Percentiles rank a stretch among this genome's conserved stretches.
These are phyloP conservation scores for Boeremia lycopersici DNA, from an alignment of 2,329 filamentous ascomycete species.

Conservation along the genomic window DNA sequence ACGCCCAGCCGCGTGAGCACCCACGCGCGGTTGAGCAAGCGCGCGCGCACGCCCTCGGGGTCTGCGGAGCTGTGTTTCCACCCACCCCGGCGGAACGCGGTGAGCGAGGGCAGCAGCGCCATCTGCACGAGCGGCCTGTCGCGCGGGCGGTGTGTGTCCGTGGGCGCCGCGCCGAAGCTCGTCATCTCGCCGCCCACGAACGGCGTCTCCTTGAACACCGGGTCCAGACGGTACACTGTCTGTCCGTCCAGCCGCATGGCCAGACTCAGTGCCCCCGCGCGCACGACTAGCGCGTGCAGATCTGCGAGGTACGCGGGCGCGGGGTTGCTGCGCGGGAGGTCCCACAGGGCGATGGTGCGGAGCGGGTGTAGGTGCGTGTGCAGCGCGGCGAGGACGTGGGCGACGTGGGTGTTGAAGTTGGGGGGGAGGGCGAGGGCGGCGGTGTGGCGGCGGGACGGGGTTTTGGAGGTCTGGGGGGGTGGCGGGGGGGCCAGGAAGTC, in stretches of 20 bases:
- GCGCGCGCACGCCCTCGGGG: constrained; percentile 17
- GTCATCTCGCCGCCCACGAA: constrained; percentile 24
- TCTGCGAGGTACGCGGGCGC: background rate
- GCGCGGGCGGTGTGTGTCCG: no score
- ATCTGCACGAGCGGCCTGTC: constrained; percentile 32
- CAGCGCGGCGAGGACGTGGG: constrained; percentile 23
- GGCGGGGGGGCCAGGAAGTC: background rate
- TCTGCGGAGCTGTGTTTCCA: constrained; percentile 7
- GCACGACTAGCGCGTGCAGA: background rate
- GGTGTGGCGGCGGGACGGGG: background rate
- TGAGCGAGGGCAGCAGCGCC: constrained; percentile 26
- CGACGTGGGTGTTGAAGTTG: constrained; percentile 33
- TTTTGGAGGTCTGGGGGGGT: background rate
- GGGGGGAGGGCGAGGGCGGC: constrained; percentile 18
- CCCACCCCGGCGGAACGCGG: constrained; percentile 34
- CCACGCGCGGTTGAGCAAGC: constrained; percentile 30
- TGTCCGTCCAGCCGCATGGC: constrained; percentile 32
- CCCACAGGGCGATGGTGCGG: constrained; percentile 7
- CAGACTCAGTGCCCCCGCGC: constrained; percentile 33
- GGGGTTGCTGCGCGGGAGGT: background rate
- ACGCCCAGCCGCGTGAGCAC: constrained; percentile 37
- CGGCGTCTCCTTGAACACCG: constrained; percentile 34
- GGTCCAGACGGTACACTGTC: constrained; percentile 37
- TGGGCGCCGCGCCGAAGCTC: no score
- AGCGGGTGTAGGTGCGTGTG: constrained; percentile 31